Evolutionary conservation across 192 early-diverging fungal genomes (phyloP), one percentile per base, ranked within the genome.

Genomic region (Funneliformis mosseae): DNA sequence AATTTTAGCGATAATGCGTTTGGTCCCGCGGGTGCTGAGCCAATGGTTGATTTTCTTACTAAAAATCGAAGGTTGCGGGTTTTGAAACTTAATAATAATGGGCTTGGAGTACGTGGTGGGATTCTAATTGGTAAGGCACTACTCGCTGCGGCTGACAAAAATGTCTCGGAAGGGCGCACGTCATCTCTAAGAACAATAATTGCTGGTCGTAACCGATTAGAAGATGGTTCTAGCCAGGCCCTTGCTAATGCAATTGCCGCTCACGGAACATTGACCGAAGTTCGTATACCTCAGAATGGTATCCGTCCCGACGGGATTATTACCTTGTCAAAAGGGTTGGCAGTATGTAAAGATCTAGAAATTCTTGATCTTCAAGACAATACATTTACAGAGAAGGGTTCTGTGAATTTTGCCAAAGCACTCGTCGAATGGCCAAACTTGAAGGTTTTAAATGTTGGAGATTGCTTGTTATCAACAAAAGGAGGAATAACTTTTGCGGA

Each of bases 1-100:
- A 93, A 96, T 85, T 83, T 97, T 25, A 94, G 91, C 10, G 97
- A 99, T 85, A 99, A 99, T 80, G 97, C 97, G n/a, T 99, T 99
- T 88, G 97, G 97, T 23, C 97, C 97, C 16, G 92, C 93, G 48
- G 98, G 98, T 41, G 96, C 96, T 39, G 88, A 92, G 50, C 95
- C 96, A 7, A 89, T 99, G 87, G 87, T 94, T 21, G 88, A 92
- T 43, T 95, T 99, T 69, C 85, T 98, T 63, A 92, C 89, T 82
- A 91, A 94, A 80, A 96, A 94, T 83, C 88, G 91, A 25, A 88
- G 90, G 50, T 89, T 99, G 38, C 91, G 96, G 77, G 89, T 92
- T 27, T 89, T 99, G n/a, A 91, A 91, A 81, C 87, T 99, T 41
- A 97, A 99, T 90, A 99, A 99, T 91, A 97, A 97, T 81, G 98